Evolutionary conservation across 2,329 filamentous ascomycete species (phyloP), one percentile per base, ranked within the genome.

Genomic region (Fusarium protoensiforme): DNA sequence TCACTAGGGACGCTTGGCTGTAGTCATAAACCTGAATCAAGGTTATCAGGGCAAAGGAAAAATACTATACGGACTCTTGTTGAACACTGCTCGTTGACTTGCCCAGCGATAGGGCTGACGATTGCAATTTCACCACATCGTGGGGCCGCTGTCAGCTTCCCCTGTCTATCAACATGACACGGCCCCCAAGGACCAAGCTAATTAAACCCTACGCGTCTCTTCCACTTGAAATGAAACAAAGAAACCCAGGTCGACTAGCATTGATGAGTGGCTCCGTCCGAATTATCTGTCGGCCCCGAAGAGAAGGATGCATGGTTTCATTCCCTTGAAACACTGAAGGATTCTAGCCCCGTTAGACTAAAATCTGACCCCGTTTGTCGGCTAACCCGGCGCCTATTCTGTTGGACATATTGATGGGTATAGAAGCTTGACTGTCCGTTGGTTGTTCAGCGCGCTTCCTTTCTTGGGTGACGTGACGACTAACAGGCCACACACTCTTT

Each of bases 281-380:
- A 36, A 36, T 16, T 36, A 16, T 18, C 41, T 22, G 14, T 46
- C 24, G 29, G 27, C 48, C 48, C 48, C 48, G 18, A 33, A 53
- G 8, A 27, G 43, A 4, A 35, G 48, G 7, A 36, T 24, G 53
- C 54, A 58, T 58, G 54, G 54, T 18, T 39, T 58, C 22, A 58
- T 58, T 58, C 54, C 54, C 22, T 39, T 62, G 43, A 62, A 62
- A 62, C 60, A n/a, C 29, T 33, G 60, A 41, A 39, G 41, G 59
- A 62, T 62, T 38, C 36, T 35, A 43, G 39, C 20, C 13, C 57
- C 27, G 39, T 31, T 20, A 9, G 14, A 22, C 29, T 51, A 61
- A 61, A 61, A 58, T 58, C 31, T 58, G 20, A 58, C 54, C 22
- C 16, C 33, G 35, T 27, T 36, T n/a, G 31, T 18, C 53, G 31